phyloP scores from a whole-genome alignment of 768 basidiomycete genomes.

The Calocybe indica region DNA sequence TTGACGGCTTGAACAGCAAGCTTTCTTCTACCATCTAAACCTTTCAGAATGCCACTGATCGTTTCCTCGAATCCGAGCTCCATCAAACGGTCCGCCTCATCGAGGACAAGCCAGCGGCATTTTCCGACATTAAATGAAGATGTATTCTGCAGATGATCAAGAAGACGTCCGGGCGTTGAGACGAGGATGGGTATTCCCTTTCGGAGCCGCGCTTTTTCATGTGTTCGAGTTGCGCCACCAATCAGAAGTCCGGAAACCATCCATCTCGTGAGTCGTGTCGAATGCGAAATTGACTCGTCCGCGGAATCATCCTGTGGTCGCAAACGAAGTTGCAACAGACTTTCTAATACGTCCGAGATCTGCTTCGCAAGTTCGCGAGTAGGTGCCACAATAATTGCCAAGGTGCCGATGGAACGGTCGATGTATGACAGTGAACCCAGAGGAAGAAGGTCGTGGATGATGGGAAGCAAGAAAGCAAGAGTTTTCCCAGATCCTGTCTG shows the following conservation, averaged over 20 bases:
- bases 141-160: constrained; percentile 96
- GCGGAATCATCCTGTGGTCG: constrained; percentile 50
- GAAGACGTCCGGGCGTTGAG: constrained; percentile 88
- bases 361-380: constrained; percentile 96
- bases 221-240: constrained; percentile 89
- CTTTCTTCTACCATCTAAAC: constrained; percentile 76
- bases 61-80: constrained; percentile 98
- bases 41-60: constrained; percentile 82
- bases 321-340: constrained; percentile 70
- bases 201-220: constrained; percentile 92
- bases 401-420: constrained; percentile 89
- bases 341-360: constrained; percentile 91
- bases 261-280: constrained; percentile 71
- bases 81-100: constrained; percentile 97
- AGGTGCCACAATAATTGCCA: constrained; percentile 91
- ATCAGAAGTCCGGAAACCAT: constrained; percentile 89
- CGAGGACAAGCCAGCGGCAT: constrained; percentile 92
- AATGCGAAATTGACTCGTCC: constrained; percentile 36
- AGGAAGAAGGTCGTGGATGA: constrained; percentile 91
- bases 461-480: constrained; percentile 86
- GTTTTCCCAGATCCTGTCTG: constrained; percentile 99
- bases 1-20: constrained; percentile 64
- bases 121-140: constrained; percentile 89
- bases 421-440: constrained; percentile 88
- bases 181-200: constrained; percentile 96